Percentiles rank a stretch among this genome's conserved stretches.
Evolutionary conservation across 495 filamentous ascomycete genomes (phyloP).

Genomic region (Bombardia bombarda): DNA sequence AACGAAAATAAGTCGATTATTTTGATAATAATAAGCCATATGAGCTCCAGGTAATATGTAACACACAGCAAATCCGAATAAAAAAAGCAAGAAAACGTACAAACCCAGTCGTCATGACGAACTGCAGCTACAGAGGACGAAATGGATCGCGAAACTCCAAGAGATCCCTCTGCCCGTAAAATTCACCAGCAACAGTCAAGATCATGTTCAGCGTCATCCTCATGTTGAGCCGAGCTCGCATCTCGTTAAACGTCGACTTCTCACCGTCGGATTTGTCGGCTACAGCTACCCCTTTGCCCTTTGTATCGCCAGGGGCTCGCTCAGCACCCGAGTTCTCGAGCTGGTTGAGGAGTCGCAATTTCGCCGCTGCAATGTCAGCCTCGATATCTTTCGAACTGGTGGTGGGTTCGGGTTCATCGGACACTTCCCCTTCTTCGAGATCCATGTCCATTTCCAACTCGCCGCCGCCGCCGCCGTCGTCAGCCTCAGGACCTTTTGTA

Average conservation of each 20-base stretch:
- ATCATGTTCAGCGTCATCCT: constrained; percentile 78
- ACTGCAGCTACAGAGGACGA: constrained; percentile 13
- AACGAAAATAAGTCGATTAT: not conserved
- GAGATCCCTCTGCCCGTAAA: constrained; percentile 85
- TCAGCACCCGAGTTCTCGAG: constrained; percentile 18
- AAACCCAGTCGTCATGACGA: not conserved
- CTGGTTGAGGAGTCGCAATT: constrained; percentile 47
- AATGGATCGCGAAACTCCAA: constrained; percentile 60
- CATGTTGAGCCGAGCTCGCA: constrained; percentile 33
- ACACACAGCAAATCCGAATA: no score
- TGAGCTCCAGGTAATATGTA: no score
- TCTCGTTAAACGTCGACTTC: constrained; percentile 16
- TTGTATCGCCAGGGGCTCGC: not conserved
- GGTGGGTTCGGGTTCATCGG: constrained; percentile 24
- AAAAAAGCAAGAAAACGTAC: not conserved
- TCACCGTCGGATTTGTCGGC: not conserved
- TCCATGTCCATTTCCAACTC: constrained; percentile 36
- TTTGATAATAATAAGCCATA: not conserved
- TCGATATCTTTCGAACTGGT: constrained; percentile 18
- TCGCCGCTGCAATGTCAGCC: constrained; percentile 49
- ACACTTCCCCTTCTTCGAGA: constrained; percentile 39
- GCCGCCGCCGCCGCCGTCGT: constrained; percentile 14
- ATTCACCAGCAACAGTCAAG: constrained; percentile 79
- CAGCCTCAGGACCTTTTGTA: constrained; percentile 3
- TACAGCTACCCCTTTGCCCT: not conserved